Evolutionary conservation across 768 basidiomycete genomes (phyloP).

Genomic region (Tulasnella sp.): DNA sequence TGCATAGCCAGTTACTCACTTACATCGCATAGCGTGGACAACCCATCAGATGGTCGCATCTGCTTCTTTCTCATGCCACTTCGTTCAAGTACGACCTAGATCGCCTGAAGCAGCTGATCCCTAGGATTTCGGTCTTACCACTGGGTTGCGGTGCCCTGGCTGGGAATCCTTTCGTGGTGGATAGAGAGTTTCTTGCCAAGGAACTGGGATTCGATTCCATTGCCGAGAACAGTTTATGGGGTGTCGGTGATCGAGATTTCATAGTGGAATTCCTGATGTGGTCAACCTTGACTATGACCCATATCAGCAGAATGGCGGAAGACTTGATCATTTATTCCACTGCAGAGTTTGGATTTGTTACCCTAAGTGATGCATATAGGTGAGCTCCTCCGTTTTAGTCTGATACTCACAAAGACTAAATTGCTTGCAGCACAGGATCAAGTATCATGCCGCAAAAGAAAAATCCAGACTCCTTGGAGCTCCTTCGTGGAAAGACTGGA

Average conservation of each 20-base stretch:
- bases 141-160: constrained; percentile 91
- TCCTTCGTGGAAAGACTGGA: constrained; percentile 89
- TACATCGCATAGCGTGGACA: constrained; percentile 61
- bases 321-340: constrained; percentile 95
- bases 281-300: constrained; percentile 82
- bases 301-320: constrained; percentile 89
- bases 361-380: constrained; percentile 97
- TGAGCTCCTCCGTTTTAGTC: constrained; percentile 25
- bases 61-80: constrained; percentile 87
- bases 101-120: constrained; percentile 67
- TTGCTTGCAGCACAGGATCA: constrained; percentile 73
- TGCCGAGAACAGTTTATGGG: constrained; percentile 94
- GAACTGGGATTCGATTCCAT: constrained; percentile 82
- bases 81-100: constrained; percentile 85
- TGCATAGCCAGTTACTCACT: neutral
- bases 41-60: constrained; percentile 98
- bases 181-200: constrained; percentile 80
- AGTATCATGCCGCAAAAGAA: constrained; percentile 99
- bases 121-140: constrained; percentile 85
- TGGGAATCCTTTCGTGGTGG: constrained; percentile 89
- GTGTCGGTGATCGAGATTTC: constrained; percentile 94
- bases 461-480: constrained; percentile 91
- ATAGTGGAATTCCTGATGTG: constrained; percentile 96
- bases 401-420: neutral
- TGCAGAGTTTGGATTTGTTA: constrained; percentile 92